Conservation (phyloP, 2,329 filamentous ascomycete species). For the Talaromyces atroroseus region DNA sequence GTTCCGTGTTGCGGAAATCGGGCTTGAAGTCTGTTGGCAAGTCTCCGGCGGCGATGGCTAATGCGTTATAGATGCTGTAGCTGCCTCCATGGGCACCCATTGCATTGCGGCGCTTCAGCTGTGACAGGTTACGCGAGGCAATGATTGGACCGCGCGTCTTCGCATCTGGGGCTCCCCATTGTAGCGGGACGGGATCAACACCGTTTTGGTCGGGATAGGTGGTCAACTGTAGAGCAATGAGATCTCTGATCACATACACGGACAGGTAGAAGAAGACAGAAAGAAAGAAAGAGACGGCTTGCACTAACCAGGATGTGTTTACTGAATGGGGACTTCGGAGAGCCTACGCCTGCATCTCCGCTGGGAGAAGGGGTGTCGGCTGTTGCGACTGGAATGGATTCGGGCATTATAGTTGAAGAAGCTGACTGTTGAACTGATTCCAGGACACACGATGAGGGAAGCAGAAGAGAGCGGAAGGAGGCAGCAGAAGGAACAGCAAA, state of each 20-base stretch:
- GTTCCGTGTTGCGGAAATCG: conserved; percentile 80
- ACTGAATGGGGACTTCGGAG: conserved; percentile 13
- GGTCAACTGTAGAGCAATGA: conserved; percentile 43
- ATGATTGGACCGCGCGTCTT: conserved; percentile 77
- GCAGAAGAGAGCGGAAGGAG: background rate
- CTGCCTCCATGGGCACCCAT: conserved; percentile 77
- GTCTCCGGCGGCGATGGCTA: conserved; percentile 87
- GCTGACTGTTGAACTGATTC: background rate
- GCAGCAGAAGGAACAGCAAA: background rate
- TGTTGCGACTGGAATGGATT: conserved; percentile 4
- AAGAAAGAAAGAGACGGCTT: background rate
- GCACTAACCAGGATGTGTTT: conserved; percentile 14
- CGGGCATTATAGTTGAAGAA: conserved; percentile 1
- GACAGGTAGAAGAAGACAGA: no score
- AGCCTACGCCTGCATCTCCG: conserved; percentile 1
- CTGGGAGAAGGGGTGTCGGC: background rate
- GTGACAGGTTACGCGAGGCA: conserved; percentile 50
- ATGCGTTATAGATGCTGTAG: conserved; percentile 91
- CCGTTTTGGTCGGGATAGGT: conserved; percentile 93
- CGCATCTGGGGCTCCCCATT: conserved; percentile 78
- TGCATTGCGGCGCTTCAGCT: conserved; percentile 41
- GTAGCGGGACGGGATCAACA: conserved; percentile 81
- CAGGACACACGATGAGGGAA: background rate
- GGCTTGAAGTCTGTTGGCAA: conserved; percentile 75
- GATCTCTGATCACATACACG: conserved; percentile 15